A percentile compares a stretch with the other conserved stretches of the same genome.
Conservation (phyloP, 345 rosid species). For the Aegle marmelos region DNA sequence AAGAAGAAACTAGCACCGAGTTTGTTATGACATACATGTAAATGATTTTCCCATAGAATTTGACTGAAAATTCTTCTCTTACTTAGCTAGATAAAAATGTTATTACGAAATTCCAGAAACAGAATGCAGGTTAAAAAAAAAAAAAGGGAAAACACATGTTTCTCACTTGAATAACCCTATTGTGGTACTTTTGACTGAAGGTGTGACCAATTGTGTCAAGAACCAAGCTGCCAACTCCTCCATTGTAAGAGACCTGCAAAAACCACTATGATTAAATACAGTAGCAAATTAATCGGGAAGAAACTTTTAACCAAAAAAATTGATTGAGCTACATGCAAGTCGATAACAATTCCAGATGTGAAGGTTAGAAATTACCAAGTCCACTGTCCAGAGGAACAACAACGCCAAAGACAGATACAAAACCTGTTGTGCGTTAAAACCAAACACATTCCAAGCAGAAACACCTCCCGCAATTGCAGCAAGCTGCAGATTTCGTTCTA, state of each 20-base stretch:
- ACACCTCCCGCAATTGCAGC: conserved; percentile 58
- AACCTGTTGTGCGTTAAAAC: conserved; percentile 54
- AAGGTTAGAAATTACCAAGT: conserved; percentile 41
- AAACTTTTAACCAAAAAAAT: background rate
- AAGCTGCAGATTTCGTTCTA: conserved; percentile 73
- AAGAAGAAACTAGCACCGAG: background rate
- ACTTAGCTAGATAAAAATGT: background rate
- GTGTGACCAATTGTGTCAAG: conserved; percentile 86
- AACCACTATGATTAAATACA: conserved; percentile 3
- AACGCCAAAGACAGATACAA: conserved; percentile 59
- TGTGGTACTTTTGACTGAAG: conserved; percentile 72
- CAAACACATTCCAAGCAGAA: conserved; percentile 59
- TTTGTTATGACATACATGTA: background rate
- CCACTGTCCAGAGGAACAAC: conserved; percentile 76
- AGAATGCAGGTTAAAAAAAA: background rate
- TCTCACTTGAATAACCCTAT: conserved; percentile 73
- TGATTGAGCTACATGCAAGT: background rate
- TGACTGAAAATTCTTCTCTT: background rate
- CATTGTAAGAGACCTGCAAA: conserved; percentile 71
- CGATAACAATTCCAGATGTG: background rate
- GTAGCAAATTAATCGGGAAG: background rate
- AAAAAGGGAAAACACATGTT: background rate
- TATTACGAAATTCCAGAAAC: background rate
- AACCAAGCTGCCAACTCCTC: conserved; percentile 79
- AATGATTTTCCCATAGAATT: background rate